Evolutionary conservation across 306 rosid genomes (phyloP).

Genomic region (Quercus parvula): DNA sequence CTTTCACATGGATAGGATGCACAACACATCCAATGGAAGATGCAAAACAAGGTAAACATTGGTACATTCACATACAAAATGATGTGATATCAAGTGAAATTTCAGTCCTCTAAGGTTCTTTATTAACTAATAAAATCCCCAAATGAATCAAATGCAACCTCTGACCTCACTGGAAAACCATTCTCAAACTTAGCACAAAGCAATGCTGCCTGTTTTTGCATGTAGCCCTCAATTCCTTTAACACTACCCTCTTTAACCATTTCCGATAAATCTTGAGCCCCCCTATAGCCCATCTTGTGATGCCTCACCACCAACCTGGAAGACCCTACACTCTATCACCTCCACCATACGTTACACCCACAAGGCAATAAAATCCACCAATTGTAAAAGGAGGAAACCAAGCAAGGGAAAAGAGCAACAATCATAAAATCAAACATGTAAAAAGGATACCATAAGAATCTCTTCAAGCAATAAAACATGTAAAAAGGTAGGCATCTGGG

Average conservation of each 20-base stretch:
- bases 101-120: too few relatives aligned
- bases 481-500: too few relatives aligned
- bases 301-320: constrained; percentile 43
- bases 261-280: constrained; percentile 24
- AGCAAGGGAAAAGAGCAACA: too few relatives aligned
- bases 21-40: too few relatives aligned
- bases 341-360: constrained; percentile 67
- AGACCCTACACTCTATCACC: constrained; percentile 50
- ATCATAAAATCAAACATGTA: too few relatives aligned
- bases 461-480: too few relatives aligned
- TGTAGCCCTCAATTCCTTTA: constrained; percentile 37
- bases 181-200: constrained; percentile 36
- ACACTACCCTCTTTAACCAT: constrained; percentile 27
- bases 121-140: constrained; percentile 5
- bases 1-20: too few relatives aligned
- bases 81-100: too few relatives aligned
- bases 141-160: constrained; percentile 44
- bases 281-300: constrained; percentile 42
- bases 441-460: too few relatives aligned
- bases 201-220: constrained; percentile 23
- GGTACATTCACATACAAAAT: too few relatives aligned
- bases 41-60: too few relatives aligned
- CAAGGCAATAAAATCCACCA: constrained; percentile 65
- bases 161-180: constrained; percentile 46
- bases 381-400: constrained; percentile 21